These are phyloP conservation scores for Bimuria novae-zelandiae DNA, from an alignment of 2,329 filamentous ascomycete species.

Conservation along the genomic window DNA sequence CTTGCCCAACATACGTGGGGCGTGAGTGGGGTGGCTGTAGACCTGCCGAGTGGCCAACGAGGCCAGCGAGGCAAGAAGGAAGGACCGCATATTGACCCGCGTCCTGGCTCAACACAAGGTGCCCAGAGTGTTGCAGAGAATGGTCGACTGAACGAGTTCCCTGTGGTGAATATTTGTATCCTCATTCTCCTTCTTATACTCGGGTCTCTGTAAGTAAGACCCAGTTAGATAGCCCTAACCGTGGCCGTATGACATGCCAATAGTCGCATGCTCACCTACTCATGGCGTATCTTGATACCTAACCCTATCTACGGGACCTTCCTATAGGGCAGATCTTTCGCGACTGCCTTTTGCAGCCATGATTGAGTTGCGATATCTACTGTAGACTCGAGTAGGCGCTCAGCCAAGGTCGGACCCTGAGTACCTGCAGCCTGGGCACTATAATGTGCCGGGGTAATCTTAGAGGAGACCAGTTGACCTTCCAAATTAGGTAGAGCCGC, in stretches of 20 bases:
- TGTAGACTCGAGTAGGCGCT: slow-evolving; percentile 1
- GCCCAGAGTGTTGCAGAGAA: background rate
- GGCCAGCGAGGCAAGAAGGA: slow-evolving; percentile 35
- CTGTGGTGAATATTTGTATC: background rate
- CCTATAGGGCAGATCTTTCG: background rate
- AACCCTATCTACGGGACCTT: background rate
- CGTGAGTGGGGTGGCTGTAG: slow-evolving; percentile 27
- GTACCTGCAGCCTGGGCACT: slow-evolving; percentile 10
- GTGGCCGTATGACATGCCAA: background rate
- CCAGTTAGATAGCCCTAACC: background rate
- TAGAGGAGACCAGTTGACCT: slow-evolving; percentile 7
- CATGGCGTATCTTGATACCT: background rate
- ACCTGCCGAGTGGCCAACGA: slow-evolving; percentile 29
- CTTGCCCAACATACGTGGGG: slow-evolving; percentile 19
- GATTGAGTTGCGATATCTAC: background rate
- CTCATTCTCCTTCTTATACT: slow-evolving; percentile 1
- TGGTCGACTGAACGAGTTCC: background rate
- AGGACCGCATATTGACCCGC: slow-evolving; percentile 31
- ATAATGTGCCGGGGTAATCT: slow-evolving; percentile 4
- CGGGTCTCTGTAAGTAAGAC: background rate
- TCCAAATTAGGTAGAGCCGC: slow-evolving; percentile 5
- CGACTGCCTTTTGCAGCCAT: slow-evolving; percentile 11
- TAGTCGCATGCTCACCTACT: background rate
- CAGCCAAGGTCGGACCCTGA: slow-evolving; percentile 8
- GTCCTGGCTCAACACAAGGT: background rate